A percentile compares a stretch with the other conserved stretches of the same genome.
Evolutionary conservation across 345 rosid species (phyloP).

Genomic region (Ceriops decandra): DNA sequence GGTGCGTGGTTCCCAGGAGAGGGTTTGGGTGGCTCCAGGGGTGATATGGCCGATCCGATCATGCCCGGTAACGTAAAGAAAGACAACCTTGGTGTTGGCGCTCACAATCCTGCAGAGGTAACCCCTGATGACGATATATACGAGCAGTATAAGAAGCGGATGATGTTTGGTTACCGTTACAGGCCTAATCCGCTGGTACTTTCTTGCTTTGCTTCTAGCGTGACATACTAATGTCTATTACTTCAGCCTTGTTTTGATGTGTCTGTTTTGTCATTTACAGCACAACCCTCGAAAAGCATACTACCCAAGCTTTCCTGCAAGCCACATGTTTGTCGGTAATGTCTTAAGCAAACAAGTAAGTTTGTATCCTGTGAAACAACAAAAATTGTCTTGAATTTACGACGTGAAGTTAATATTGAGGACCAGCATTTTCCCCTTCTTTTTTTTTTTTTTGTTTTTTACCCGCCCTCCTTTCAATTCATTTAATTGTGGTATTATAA

Average conservation of each 20-base stretch:
- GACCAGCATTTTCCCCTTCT: no score
- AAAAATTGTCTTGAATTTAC: no score
- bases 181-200: no score
- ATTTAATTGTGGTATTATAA: no score
- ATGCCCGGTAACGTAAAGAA: slow-evolving; percentile 82
- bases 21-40: slow-evolving; percentile 93
- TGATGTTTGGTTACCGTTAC: no score
- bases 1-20: slow-evolving; percentile 53
- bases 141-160: slow-evolving; percentile 94
- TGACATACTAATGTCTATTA: background rate
- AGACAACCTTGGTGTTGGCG: slow-evolving; percentile 92
- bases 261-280: slow-evolving; percentile 26
- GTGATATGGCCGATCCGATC: slow-evolving; percentile 91
- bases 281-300: slow-evolving; percentile 68
- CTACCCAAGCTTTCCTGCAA: slow-evolving; percentile 32
- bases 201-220: no score
- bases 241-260: background rate
- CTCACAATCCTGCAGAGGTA: slow-evolving; percentile 88
- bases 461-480: no score
- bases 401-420: no score
- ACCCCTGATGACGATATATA: slow-evolving; percentile 87
- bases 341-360: slow-evolving; percentile 1
- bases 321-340: background rate
- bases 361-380: no score
- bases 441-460: no score